phyloP scores from a whole-genome alignment of 2,329 filamentous ascomycete genomes.

The Pseudogymnoascus sp. region DNA sequence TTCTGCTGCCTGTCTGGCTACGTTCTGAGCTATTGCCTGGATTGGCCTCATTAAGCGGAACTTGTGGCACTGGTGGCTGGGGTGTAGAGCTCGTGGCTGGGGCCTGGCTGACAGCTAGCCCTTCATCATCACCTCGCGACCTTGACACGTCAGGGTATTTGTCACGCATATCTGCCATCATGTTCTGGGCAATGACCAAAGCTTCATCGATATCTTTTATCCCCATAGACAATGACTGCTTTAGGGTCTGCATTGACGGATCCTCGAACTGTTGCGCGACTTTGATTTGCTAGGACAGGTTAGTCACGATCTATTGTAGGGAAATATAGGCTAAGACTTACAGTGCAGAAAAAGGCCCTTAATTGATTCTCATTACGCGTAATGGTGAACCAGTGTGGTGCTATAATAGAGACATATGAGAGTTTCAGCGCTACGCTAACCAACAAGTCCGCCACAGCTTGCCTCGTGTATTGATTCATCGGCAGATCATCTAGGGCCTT shows the following conservation, averaged over 20 bases:
- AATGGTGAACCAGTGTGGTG: slow-evolving; percentile 23
- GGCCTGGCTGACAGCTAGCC: not conserved
- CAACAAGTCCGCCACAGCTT: slow-evolving; percentile 15
- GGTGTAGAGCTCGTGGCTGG: no score
- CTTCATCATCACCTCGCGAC: slow-evolving; percentile 6
- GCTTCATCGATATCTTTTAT: slow-evolving; percentile 42
- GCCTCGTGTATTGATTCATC: slow-evolving; percentile 23
- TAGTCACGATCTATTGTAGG: slow-evolving; percentile 21
- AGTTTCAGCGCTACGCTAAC: slow-evolving; percentile 14
- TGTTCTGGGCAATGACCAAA: slow-evolving; percentile 40
- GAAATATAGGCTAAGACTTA: slow-evolving; percentile 18
- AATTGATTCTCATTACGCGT: slow-evolving; percentile 23
- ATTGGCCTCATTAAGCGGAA: no score
- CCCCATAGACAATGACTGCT: slow-evolving; percentile 45
- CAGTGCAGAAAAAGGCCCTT: slow-evolving; percentile 24
- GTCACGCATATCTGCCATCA: no score
- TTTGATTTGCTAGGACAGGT: slow-evolving; percentile 38
- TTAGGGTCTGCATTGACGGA: slow-evolving; percentile 37
- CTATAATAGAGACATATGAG: slow-evolving; percentile 19
- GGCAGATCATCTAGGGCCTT: slow-evolving; percentile 20
- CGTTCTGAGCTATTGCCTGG: no score
- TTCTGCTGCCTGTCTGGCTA: no score
- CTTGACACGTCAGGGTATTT: slow-evolving; percentile 24
- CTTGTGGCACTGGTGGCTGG: no score
- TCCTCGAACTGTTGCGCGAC: slow-evolving; percentile 46